Percentiles rank a stretch among this genome's conserved stretches.
These are phyloP conservation scores for Colletotrichum melonis DNA, from an alignment of 2,329 filamentous ascomycete species.

Conservation along the genomic window DNA sequence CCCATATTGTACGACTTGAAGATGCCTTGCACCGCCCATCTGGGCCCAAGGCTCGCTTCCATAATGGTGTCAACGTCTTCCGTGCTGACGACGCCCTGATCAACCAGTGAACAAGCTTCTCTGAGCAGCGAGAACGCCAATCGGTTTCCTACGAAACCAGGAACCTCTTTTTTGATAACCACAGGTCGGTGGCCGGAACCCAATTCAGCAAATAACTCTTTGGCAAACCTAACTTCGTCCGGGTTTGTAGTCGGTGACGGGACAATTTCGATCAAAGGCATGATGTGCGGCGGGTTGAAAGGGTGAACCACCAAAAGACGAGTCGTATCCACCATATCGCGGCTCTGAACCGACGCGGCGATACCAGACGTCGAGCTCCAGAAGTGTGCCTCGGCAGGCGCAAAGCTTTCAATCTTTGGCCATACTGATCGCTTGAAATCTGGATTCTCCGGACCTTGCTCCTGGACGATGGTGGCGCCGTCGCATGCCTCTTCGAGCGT, in stretches of 20 bases:
- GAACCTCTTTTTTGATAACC: slow-evolving; percentile 11
- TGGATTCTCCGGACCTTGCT: slow-evolving; percentile 67
- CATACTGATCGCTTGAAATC: slow-evolving; percentile 63
- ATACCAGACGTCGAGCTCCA: slow-evolving; percentile 71
- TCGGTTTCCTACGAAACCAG: slow-evolving; percentile 8
- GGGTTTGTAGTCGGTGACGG: slow-evolving; percentile 43
- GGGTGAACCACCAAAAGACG: slow-evolving; percentile 68
- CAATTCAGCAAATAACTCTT: slow-evolving; percentile 3
- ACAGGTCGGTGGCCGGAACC: slow-evolving; percentile 22
- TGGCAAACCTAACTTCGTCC: not conserved
- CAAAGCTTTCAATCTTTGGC: slow-evolving; percentile 59
- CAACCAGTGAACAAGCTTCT: slow-evolving; percentile 4
- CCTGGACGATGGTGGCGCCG: slow-evolving; percentile 64
- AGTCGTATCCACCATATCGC: slow-evolving; percentile 37
- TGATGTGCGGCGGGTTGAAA: slow-evolving; percentile 71
- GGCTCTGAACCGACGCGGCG: slow-evolving; percentile 59
- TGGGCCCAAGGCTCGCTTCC: slow-evolving; percentile 3
- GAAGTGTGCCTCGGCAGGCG: slow-evolving; percentile 56
- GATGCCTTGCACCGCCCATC: slow-evolving; percentile 5
- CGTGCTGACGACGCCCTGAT: slow-evolving; percentile 4
- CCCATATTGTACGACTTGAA: slow-evolving; percentile 12
- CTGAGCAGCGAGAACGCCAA: slow-evolving; percentile 7
- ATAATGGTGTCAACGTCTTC: slow-evolving; percentile 1
- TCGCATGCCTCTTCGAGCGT: slow-evolving; percentile 54
- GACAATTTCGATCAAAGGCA: slow-evolving; percentile 70